These are phyloP conservation scores for Houttuynia cordata DNA, from an alignment of 164 flowering plant genomes.

Conservation along the genomic window DNA sequence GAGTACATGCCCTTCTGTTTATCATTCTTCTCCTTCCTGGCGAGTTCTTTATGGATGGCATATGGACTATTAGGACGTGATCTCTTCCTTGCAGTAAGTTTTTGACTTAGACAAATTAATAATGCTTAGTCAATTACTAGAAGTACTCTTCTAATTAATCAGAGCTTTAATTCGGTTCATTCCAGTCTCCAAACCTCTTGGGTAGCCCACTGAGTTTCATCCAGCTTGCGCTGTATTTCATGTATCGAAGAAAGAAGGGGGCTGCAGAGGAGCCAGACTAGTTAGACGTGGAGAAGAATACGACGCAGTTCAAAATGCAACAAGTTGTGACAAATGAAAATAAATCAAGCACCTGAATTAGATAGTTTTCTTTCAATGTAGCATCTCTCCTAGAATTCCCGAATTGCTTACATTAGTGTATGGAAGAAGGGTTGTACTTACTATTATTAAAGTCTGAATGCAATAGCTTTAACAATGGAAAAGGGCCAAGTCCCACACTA, in stretches of 20 bases:
- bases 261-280: slow-evolving; percentile 16
- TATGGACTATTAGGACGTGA: slow-evolving; percentile 15
- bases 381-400: too few species aligned
- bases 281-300: slow-evolving; percentile 3
- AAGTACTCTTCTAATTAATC: too few species aligned
- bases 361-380: too few species aligned
- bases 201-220: slow-evolving; percentile 38
- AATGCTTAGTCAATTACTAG: too few species aligned
- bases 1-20: slow-evolving; percentile 19
- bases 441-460: too few species aligned
- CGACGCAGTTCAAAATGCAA: neutral
- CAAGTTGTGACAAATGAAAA: neutral
- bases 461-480: too few species aligned
- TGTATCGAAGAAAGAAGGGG: slow-evolving; percentile 25
- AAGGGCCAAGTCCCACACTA: too few species aligned
- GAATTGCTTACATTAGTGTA: too few species aligned
- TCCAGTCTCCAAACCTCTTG: slow-evolving; percentile 48
- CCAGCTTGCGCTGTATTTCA: slow-evolving; percentile 45
- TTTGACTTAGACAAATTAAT: too few species aligned
- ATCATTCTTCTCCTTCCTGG: slow-evolving; percentile 15
- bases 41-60: slow-evolving; percentile 13
- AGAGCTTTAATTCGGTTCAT: neutral
- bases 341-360: neutral
- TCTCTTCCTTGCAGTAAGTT: slow-evolving; percentile 10
- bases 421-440: too few species aligned